Base-by-base conservation (phyloP, 139 green algal genomes). In the Nannochloris sp. region DNA sequence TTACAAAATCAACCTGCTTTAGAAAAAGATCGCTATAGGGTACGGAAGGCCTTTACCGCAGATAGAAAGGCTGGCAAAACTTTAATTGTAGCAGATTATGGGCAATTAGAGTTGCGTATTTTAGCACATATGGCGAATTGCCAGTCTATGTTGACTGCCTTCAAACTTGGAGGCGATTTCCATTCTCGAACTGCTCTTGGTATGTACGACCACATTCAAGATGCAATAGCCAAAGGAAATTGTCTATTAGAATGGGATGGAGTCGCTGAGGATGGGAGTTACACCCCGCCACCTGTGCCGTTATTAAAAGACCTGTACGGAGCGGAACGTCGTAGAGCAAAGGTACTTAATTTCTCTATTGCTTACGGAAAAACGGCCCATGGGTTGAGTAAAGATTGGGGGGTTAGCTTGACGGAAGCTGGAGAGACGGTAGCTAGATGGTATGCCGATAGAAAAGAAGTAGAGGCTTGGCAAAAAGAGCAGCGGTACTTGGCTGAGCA, bases 301-400 rank as follows among this genome's bases (percentile, higher is more conserved):
- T 77, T 96, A 58, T 63, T 97, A 25, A 97, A 97, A 76, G 90
- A 98, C 67, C 82, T 90, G 78, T 95, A 87, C 60, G 82, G 63
- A 8, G 68, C 58, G 14, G 84, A 90, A 71, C 66, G 84, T 27
- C 73, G 84, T n/a, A 92, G 91, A 68, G 92, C 92, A 38, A 98
- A 98, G 84, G 81, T 96, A 36, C 84, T 99, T 36, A 99, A 99
- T 84, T 99, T 99, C 75, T 92, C 78, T 53, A 97, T 99, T 59
- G 93, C 93, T 6, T 99, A 99, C 62, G 93, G 93, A 68, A 99
- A 99, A 81, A 99, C 93, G 0, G 87, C 87, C n/a, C 85, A 95
- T 71, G 93, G 93, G 6, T 81, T 99, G 45, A 74, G 78, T 32
- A 91, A 88, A 53, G 93, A 99, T 78, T 99, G 85, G 64, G 83